Percentiles rank a stretch among this genome's conserved stretches.
phyloP scores from a whole-genome alignment of 768 basidiomycete species.

The Ephemerocybe angulata region DNA sequence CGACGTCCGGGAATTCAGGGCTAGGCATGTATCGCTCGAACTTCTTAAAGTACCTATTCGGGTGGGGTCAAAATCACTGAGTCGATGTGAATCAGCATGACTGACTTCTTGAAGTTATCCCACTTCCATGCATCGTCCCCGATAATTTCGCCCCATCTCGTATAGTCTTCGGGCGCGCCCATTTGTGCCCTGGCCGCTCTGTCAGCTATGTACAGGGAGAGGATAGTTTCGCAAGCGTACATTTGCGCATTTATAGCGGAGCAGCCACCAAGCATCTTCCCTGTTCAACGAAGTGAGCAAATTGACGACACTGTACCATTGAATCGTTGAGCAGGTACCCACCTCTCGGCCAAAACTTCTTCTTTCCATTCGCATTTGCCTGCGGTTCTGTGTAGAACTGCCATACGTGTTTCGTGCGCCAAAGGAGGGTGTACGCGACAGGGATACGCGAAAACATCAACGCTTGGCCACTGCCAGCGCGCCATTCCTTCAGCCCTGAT shows the following conservation, averaged over 20 bases:
- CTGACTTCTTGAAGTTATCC: slow-evolving; percentile 48
- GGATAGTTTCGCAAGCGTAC: slow-evolving; percentile 23
- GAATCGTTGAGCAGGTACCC: slow-evolving; percentile 2
- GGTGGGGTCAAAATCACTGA: neutral
- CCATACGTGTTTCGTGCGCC: slow-evolving; percentile 48
- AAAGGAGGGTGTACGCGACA: slow-evolving; percentile 38
- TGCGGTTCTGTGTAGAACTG: slow-evolving; percentile 57
- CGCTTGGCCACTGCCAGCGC: slow-evolving; percentile 37
- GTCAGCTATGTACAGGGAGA: neutral
- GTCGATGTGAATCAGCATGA: neutral
- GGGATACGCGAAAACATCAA: slow-evolving; percentile 42
- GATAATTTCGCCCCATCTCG: slow-evolving; percentile 56
- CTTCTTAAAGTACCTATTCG: slow-evolving; percentile 56
- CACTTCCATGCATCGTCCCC: slow-evolving; percentile 61
- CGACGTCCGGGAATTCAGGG: slow-evolving; percentile 43
- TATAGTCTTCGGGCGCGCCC: slow-evolving; percentile 64
- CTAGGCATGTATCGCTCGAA: slow-evolving; percentile 56
- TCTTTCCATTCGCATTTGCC: slow-evolving; percentile 40
- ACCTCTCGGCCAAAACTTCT: slow-evolving; percentile 68
- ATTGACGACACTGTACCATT: neutral
- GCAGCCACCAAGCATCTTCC: slow-evolving; percentile 70
- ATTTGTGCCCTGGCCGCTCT: slow-evolving; percentile 49
- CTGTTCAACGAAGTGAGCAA: slow-evolving; percentile 27
- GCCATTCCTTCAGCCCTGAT: neutral
- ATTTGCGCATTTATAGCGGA: slow-evolving; percentile 64